Evolutionary conservation across 768 basidiomycete species (phyloP).

Genomic region (Strobilomyces dryophilus): DNA sequence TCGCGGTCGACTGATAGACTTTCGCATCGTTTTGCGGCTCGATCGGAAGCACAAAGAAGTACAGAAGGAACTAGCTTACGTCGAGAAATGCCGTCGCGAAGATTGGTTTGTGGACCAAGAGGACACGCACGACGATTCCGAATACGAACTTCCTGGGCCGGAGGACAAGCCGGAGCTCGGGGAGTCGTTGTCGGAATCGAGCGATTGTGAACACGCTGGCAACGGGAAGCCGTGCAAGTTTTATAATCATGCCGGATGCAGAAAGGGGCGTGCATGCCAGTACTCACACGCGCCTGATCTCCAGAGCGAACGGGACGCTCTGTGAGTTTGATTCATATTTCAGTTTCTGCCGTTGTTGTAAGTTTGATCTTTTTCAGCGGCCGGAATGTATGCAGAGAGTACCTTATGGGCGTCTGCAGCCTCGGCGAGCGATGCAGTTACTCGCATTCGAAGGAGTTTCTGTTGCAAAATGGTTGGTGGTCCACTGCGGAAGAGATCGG

Average conservation of each 20-base stretch:
- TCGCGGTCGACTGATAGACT: slow-evolving; percentile 16
- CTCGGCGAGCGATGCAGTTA: slow-evolving; percentile 41
- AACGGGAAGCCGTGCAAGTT: slow-evolving; percentile 49
- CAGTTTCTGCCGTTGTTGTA: background rate
- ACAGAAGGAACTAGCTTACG: background rate
- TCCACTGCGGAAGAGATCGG: background rate
- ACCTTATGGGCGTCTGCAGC: slow-evolving; percentile 36
- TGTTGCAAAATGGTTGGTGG: slow-evolving; percentile 49
- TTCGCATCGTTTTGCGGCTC: slow-evolving; percentile 19
- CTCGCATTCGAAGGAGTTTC: slow-evolving; percentile 41
- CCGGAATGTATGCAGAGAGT: slow-evolving; percentile 41
- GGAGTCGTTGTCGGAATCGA: slow-evolving; percentile 45
- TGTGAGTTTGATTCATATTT: slow-evolving; percentile 35
- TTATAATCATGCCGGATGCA: slow-evolving; percentile 51
- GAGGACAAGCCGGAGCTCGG: slow-evolving; percentile 31
- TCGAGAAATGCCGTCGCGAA: slow-evolving; percentile 1
- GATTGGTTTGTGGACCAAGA: background rate
- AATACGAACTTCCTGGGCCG: slow-evolving; percentile 11
- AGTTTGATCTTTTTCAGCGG: slow-evolving; percentile 34
- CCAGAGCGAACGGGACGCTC: slow-evolving; percentile 47
- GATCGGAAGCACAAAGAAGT: slow-evolving; percentile 22
- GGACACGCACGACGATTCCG: background rate
- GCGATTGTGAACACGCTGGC: slow-evolving; percentile 46
- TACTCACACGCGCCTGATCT: slow-evolving; percentile 52
- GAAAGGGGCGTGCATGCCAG: slow-evolving; percentile 34